Evolutionary conservation across 1,139 yeast species (phyloP), one percentile per base, ranked within the genome.

Genomic region (Lodderomyces jiufengensis): DNA sequence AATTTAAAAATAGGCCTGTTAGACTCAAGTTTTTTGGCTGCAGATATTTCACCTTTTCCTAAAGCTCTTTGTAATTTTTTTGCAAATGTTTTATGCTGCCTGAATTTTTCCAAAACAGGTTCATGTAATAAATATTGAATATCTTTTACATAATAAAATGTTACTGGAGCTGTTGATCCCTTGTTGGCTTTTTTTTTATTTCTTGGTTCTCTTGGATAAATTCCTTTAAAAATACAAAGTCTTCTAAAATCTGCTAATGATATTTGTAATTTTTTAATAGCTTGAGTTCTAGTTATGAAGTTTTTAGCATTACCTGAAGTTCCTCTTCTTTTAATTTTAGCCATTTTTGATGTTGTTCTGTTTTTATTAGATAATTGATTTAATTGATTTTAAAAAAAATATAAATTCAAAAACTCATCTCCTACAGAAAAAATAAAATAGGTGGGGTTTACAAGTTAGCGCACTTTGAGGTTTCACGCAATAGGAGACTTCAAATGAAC

Each of bases 241-340:
- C 97, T 78, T 67, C 98, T 84, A 77, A 92, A 92, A 65, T 92
- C 98, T n/a, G 97, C 97, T 42, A 94, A 73, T 2, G 97, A 84
- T 32, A 94, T 84, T 63, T 92, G 98, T 45, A 92, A 71, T 59
- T 83, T 87, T 62, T 84, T 83, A 41, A 92, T 85, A 4, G 99
- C 99, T 62, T 87, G 96, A 1, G 97, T 84, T 65, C 99, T 78
- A 41, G 97, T 90, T 56, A 92, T 76, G 66, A 82, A 92, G 66
- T 87, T 86, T 66, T 82, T 84, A 44, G 96, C 96, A 50, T 87
- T 90, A 61, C 98, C 97, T 40, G 83, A 65, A 42, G 84, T 75
- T 48, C 88, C 86, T 69, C 75, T 88, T 81, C 80, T 86, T 71
- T 83, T 84, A 49, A 84, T 78, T 46, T 39, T 47, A 30, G 38